Evolutionary conservation across 2,329 filamentous ascomycete genomes (phyloP).

Genomic region (Escovopsis weberi): DNA sequence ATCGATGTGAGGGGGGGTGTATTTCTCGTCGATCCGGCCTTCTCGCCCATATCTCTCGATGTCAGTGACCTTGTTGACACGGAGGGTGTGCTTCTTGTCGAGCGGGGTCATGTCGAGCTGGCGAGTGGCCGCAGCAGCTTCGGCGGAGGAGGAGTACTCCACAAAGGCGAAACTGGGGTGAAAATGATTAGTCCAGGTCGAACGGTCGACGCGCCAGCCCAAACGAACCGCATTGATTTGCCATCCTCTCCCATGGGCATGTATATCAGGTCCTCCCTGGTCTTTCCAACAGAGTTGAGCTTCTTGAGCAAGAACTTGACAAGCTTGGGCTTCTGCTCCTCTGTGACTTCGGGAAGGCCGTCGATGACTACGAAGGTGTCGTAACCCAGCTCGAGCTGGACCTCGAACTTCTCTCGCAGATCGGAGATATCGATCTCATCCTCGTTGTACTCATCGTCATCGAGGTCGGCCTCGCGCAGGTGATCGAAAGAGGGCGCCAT

Average conservation of each 20-base stretch:
- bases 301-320: constrained; percentile 94
- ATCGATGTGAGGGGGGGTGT: constrained; percentile 66
- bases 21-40: constrained; percentile 84
- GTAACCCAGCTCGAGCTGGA: constrained; percentile 87
- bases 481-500: constrained; percentile 89
- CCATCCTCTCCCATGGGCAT: constrained; percentile 88
- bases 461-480: constrained; percentile 78
- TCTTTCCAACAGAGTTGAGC: constrained; percentile 71
- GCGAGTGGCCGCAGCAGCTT: constrained; percentile 80
- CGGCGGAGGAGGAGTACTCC: constrained; percentile 81
- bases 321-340: constrained; percentile 85
- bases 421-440: constrained; percentile 93
- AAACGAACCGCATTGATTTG: constrained; percentile 66
- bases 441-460: constrained; percentile 74
- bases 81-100: constrained; percentile 91
- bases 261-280: constrained; percentile 73
- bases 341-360: constrained; percentile 76
- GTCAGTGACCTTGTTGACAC: constrained; percentile 96
- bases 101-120: constrained; percentile 74
- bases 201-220: constrained; percentile 1
- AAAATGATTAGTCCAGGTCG: constrained; percentile 4
- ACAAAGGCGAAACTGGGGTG: constrained; percentile 76
- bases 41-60: constrained; percentile 93
- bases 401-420: constrained; percentile 85
- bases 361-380: constrained; percentile 95